These are phyloP conservation scores for Blumeria graminis DNA, from an alignment of 2,329 filamentous ascomycete genomes.

Conservation along the genomic window DNA sequence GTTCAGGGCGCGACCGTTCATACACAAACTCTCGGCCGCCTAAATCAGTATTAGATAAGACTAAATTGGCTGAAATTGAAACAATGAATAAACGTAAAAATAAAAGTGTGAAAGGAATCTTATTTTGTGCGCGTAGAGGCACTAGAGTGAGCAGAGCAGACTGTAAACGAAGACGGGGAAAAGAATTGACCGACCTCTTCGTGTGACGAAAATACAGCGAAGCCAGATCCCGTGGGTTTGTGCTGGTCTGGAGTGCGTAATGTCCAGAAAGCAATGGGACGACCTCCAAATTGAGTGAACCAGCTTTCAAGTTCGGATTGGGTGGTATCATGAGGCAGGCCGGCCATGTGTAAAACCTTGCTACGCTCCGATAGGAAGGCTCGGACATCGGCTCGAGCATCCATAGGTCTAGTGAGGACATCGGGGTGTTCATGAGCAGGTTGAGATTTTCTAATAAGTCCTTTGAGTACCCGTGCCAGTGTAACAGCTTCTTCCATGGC, in stretches of 20 bases:
- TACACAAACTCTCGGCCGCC: slow-evolving; percentile 94
- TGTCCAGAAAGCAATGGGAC: slow-evolving; percentile 97
- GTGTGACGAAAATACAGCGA: slow-evolving; percentile 95
- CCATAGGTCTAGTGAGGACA: slow-evolving; percentile 84
- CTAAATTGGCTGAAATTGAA: slow-evolving; percentile 3
- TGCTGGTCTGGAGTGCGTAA: slow-evolving; percentile 93
- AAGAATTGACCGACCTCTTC: slow-evolving; percentile 48
- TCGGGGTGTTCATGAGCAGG: slow-evolving; percentile 83
- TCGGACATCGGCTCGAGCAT: slow-evolving; percentile 84
- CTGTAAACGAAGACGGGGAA: not conserved
- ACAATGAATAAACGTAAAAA: too few relatives aligned
- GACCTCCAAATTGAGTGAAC: slow-evolving; percentile 96
- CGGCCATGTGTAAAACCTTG: slow-evolving; percentile 96
- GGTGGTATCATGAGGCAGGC: slow-evolving; percentile 88
- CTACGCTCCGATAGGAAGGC: slow-evolving; percentile 90
- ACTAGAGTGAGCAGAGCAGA: too few relatives aligned
- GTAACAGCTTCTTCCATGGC: slow-evolving; percentile 97
- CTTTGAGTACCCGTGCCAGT: slow-evolving; percentile 71
- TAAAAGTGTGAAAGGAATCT: too few relatives aligned
- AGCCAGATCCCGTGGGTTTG: slow-evolving; percentile 96
- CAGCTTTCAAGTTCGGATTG: slow-evolving; percentile 97
- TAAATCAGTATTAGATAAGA: slow-evolving; percentile 18
- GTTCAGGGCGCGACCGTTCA: slow-evolving; percentile 95
- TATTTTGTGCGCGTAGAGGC: too few relatives aligned
- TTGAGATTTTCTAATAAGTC: slow-evolving; percentile 87